phyloP scores from a whole-genome alignment of 192 early-diverging fungal species.

The Backusella liffmaniae region DNA sequence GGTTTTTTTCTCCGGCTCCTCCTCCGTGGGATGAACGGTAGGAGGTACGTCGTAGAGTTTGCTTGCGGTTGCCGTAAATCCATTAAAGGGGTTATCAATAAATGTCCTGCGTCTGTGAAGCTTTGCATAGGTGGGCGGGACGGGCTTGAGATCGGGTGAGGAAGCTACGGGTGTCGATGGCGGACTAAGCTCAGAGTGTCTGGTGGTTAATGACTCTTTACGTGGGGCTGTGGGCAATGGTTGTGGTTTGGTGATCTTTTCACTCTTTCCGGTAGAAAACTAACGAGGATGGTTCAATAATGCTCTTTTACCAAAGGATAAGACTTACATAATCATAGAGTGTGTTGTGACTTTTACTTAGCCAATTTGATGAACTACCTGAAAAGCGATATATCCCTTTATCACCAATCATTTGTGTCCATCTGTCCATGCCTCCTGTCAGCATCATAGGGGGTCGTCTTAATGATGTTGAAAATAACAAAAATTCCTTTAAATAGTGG shows the following conservation, averaged over 20 bases:
- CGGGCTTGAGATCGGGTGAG: neutral
- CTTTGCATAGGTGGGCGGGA: neutral
- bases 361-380: neutral
- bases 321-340: constrained; percentile 10
- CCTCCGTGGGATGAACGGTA: constrained; percentile 29
- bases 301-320: neutral
- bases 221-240: constrained; percentile 21
- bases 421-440: constrained; percentile 77
- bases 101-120: constrained; percentile 49
- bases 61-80: constrained; percentile 41
- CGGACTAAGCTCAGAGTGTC: constrained; percentile 10
- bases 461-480: constrained; percentile 55
- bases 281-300: neutral
- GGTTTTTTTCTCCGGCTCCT: neutral
- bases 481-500: constrained; percentile 35
- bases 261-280: neutral
- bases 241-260: neutral
- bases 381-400: constrained; percentile 38
- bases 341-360: neutral
- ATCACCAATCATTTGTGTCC: constrained; percentile 57
- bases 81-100: constrained; percentile 56
- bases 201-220: constrained; percentile 3
- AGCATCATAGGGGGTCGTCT: constrained; percentile 70
- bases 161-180: neutral
- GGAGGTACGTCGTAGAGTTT: constrained; percentile 33